These are phyloP conservation scores for Penicillium silybi DNA, from an alignment of 495 filamentous ascomycete genomes.

Conservation along the genomic window DNA sequence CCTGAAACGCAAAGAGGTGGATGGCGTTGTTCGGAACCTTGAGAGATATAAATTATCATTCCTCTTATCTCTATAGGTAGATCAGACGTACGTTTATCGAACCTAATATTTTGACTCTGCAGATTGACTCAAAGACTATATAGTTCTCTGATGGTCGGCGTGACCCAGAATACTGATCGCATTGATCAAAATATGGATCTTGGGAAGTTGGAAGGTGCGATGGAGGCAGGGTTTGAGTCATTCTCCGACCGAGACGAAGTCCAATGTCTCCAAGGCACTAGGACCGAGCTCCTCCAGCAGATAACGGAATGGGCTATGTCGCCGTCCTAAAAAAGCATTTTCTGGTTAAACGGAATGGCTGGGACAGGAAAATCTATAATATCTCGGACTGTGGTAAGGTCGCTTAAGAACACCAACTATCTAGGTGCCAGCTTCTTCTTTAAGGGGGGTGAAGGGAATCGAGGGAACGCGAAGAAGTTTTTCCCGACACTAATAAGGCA, in stretches of 20 bases:
- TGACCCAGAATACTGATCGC: too few species aligned
- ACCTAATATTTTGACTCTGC: too few species aligned
- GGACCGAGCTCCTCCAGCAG: constrained; percentile 27
- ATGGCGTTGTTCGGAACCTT: too few species aligned
- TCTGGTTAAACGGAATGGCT: too few species aligned
- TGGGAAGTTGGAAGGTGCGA: constrained; percentile 9
- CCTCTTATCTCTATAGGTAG: too few species aligned
- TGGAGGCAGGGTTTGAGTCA: constrained; percentile 21
- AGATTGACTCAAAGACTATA: too few species aligned
- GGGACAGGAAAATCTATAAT: constrained; percentile 44
- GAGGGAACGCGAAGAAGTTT: constrained; percentile 34
- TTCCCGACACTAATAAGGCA: constrained; percentile 46
- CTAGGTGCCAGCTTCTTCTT: too few species aligned
- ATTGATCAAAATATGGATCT: too few species aligned
- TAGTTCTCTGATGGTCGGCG: too few species aligned
- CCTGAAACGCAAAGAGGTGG: too few species aligned
- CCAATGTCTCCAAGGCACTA: constrained; percentile 30
- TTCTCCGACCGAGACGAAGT: constrained; percentile 20
- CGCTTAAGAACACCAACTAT: neutral
- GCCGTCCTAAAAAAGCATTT: constrained; percentile 20
- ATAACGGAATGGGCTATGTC: constrained; percentile 29
- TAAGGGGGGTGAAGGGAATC: constrained; percentile 41
- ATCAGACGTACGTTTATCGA: too few species aligned
- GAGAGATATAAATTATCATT: too few species aligned
- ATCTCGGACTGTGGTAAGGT: constrained; percentile 24